Percentiles rank a stretch among this genome's conserved stretches.
These are phyloP conservation scores for Wickerhamiella shivajii DNA, from an alignment of 805 yeast species.

Conservation along the genomic window DNA sequence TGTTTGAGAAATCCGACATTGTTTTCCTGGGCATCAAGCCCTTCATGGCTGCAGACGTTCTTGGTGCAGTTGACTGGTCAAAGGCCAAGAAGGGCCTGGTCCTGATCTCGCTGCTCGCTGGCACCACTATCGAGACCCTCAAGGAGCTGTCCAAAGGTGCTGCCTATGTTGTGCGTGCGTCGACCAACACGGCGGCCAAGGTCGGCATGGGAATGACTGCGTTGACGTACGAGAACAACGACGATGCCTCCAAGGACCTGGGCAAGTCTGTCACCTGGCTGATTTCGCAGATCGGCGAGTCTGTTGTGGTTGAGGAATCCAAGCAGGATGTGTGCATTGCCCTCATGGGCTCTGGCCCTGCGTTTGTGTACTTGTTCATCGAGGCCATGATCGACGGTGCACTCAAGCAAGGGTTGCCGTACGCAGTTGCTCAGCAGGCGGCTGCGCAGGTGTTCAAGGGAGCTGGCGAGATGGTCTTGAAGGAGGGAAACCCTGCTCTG, in stretches of 20 bases:
- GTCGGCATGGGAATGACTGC: slow-evolving; percentile 91
- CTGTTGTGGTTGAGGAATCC: slow-evolving; percentile 42
- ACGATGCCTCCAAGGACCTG: slow-evolving; percentile 14
- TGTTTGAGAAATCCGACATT: slow-evolving; percentile 51
- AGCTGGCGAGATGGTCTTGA: slow-evolving; percentile 77
- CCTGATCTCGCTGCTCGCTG: slow-evolving; percentile 77
- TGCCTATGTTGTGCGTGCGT: slow-evolving; percentile 65
- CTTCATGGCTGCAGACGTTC: slow-evolving; percentile 48
- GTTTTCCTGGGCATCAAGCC: slow-evolving; percentile 85
- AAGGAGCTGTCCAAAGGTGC: slow-evolving; percentile 25
- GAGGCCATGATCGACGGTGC: slow-evolving; percentile 93
- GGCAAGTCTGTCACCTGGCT: slow-evolving; percentile 28
- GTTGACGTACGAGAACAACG: slow-evolving; percentile 54
- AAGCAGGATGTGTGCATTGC: slow-evolving; percentile 96
- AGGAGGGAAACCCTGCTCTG: slow-evolving; percentile 78
- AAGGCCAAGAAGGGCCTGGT: slow-evolving; percentile 32
- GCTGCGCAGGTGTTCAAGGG: slow-evolving; percentile 94
- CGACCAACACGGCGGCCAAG: slow-evolving; percentile 95
- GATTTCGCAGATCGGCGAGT: slow-evolving; percentile 29
- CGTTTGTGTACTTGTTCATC: slow-evolving; percentile 75
- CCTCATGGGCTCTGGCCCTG: slow-evolving; percentile 92
- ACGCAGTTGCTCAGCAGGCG: slow-evolving; percentile 62
- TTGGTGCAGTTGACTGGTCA: slow-evolving; percentile 32
- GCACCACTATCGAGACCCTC: slow-evolving; percentile 69
- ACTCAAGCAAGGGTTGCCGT: slow-evolving; percentile 84